A percentile compares a stretch with the other conserved stretches of the same genome.
These are phyloP conservation scores for Lepiota subincarnata DNA, from an alignment of 768 basidiomycete genomes.

Conservation along the genomic window DNA sequence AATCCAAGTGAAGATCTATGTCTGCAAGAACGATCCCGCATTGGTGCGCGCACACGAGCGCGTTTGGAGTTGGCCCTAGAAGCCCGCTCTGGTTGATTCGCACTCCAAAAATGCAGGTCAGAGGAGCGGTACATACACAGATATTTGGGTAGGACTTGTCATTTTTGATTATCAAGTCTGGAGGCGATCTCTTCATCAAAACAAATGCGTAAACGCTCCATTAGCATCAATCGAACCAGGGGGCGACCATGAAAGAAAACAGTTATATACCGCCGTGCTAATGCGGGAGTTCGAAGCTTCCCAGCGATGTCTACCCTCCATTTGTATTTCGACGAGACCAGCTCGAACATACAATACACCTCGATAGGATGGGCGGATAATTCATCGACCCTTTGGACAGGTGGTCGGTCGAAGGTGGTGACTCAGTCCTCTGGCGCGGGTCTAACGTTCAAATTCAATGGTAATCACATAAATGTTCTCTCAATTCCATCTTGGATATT, in stretches of 20 bases:
- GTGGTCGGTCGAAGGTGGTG: neutral
- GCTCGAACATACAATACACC: neutral
- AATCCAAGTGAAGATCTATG: too few species aligned
- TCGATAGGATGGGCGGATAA: slow-evolving; percentile 6
- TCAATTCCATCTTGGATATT: too few species aligned
- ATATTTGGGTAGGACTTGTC: neutral
- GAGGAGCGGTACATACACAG: too few species aligned
- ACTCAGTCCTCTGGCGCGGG: slow-evolving; percentile 2
- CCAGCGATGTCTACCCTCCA: slow-evolving; percentile 1
- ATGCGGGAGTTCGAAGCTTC: neutral
- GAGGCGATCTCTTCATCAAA: neutral
- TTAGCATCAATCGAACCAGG: neutral
- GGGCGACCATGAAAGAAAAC: neutral
- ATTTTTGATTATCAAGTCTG: neutral
- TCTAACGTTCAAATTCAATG: slow-evolving; percentile 5
- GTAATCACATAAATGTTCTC: neutral
- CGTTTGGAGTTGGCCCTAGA: too few species aligned
- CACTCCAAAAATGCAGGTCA: too few species aligned
- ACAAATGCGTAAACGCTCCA: neutral
- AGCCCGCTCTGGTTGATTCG: too few species aligned
- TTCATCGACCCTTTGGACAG: slow-evolving; percentile 5
- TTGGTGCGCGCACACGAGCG: too few species aligned
- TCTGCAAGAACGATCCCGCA: too few species aligned
- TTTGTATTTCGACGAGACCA: slow-evolving; percentile 2
- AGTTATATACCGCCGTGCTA: neutral